phyloP scores from a whole-genome alignment of 495 filamentous ascomycete genomes.

The Lentithecium fluviatile region DNA sequence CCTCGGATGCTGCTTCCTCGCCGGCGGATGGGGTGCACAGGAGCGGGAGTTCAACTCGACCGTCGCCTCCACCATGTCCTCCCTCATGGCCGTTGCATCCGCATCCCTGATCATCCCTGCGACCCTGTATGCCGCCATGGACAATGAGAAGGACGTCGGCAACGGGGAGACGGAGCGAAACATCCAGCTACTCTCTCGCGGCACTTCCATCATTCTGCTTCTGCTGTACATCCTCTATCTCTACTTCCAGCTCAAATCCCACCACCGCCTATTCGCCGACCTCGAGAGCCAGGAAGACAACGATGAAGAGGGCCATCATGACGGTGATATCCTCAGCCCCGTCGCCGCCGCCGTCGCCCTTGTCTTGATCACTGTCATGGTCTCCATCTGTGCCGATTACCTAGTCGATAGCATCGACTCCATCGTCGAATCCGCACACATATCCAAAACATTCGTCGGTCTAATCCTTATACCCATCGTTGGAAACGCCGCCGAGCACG shows the following conservation, averaged over 20 bases:
- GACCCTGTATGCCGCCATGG: conserved; percentile 64
- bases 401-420: conserved; percentile 90
- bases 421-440: conserved; percentile 76
- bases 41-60: conserved; percentile 82
- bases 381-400: conserved; percentile 92
- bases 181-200: conserved; percentile 82
- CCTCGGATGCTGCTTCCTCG: conserved; percentile 93
- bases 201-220: conserved; percentile 86
- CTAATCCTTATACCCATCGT: conserved; percentile 94
- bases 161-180: conserved; percentile 53
- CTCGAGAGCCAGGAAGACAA: conserved; percentile 47
- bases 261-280: conserved; percentile 76
- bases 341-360: conserved; percentile 71
- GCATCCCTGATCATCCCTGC: conserved; percentile 94
- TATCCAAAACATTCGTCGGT: conserved; percentile 96
- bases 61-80: conserved; percentile 93
- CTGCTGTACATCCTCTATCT: conserved; percentile 88
- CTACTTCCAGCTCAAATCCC: conserved; percentile 82
- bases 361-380: conserved; percentile 72
- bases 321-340: conserved; percentile 61
- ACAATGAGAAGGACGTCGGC: conserved; percentile 31
- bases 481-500: conserved; percentile 95
- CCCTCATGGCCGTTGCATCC: conserved; percentile 87
- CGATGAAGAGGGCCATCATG: conserved; percentile 41
- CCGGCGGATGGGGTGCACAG: conserved; percentile 69